Conservation (phyloP, 352 stramenopile species). For the Globisporangium lucens region DNA sequence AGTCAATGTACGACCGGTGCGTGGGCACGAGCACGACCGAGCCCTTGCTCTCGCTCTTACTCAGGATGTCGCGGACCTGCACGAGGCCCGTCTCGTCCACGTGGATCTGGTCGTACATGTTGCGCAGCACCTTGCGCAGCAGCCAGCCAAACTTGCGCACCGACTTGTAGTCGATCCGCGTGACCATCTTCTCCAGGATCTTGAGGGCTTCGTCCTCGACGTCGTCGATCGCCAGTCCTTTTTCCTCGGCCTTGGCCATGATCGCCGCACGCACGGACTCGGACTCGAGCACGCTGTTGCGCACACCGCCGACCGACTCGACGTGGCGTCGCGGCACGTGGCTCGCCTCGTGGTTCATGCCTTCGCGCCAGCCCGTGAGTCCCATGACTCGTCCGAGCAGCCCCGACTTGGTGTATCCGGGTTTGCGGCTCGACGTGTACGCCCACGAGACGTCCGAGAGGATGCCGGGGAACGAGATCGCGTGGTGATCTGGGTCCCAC, state of each 20-base stretch:
- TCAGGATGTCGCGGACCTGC: conserved; percentile 59
- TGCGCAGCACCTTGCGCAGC: conserved; percentile 76
- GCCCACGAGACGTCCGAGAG: conserved; percentile 87
- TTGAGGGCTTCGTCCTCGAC: conserved; percentile 50
- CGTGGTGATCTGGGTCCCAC: conserved; percentile 88
- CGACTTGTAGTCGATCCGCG: conserved; percentile 70
- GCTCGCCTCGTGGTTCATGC: conserved; percentile 82
- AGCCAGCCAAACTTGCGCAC: conserved; percentile 79
- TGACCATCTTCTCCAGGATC: conserved; percentile 77
- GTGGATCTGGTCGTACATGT: conserved; percentile 87
- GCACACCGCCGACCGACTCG: conserved; percentile 56
- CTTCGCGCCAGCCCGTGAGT: conserved; percentile 83
- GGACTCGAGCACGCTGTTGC: conserved; percentile 71
- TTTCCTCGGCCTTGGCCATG: conserved; percentile 26
- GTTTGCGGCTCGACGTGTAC: conserved; percentile 86
- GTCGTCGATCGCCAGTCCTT: conserved; percentile 36
- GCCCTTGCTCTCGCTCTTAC: conserved; percentile 28
- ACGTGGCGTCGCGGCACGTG: conserved; percentile 74
- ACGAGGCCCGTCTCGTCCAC: conserved; percentile 79
- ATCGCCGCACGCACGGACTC: conserved; percentile 57
- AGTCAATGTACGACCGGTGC: conserved; percentile 84
- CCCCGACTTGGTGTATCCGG: conserved; percentile 82
- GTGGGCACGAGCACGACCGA: conserved; percentile 84
- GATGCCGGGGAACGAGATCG: conserved; percentile 82
- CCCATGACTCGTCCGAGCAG: conserved; percentile 83